Conservation (phyloP, 129 eudicot species). For the Scalesia atractyloides region DNA sequence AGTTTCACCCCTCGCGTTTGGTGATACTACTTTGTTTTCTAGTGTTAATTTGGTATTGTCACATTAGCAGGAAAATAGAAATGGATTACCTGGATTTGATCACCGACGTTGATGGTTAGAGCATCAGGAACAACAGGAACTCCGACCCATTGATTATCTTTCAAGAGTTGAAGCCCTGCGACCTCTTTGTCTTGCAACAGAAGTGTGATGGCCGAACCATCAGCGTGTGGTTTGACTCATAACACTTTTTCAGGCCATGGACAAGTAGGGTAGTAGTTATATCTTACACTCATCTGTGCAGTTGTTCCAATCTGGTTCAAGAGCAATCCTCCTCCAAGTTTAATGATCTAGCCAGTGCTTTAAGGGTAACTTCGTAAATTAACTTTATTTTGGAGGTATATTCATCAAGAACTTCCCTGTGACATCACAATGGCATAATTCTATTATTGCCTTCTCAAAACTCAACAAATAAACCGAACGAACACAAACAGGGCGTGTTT, state of each 20-base stretch:
- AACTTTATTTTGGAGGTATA: slow-evolving; percentile 19
- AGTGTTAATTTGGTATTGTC: too few relatives aligned
- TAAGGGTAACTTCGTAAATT: slow-evolving; percentile 25
- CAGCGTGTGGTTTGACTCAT: slow-evolving; percentile 61
- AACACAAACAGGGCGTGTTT: too few relatives aligned
- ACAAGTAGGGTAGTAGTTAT: slow-evolving; percentile 59
- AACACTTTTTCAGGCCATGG: slow-evolving; percentile 51
- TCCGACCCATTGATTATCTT: slow-evolving; percentile 47
- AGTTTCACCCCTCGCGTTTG: too few relatives aligned
- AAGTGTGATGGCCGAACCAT: slow-evolving; percentile 47
- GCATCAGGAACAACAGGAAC: slow-evolving; percentile 50
- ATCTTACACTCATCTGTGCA: slow-evolving; percentile 38
- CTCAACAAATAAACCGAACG: neutral
- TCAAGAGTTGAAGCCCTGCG: slow-evolving; percentile 61
- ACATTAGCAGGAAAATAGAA: neutral
- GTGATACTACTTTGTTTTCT: too few relatives aligned
- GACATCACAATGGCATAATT: neutral
- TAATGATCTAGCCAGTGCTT: slow-evolving; percentile 47
- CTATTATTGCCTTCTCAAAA: neutral
- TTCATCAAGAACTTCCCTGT: slow-evolving; percentile 43
- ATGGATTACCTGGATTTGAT: slow-evolving; percentile 53
- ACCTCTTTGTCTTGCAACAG: slow-evolving; percentile 60
- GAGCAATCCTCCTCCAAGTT: slow-evolving; percentile 44
- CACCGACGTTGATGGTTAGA: slow-evolving; percentile 54
- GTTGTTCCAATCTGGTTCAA: slow-evolving; percentile 46